These are phyloP conservation scores for Petunia axillaris DNA, from an alignment of 257 asterid species.

Conservation along the genomic window DNA sequence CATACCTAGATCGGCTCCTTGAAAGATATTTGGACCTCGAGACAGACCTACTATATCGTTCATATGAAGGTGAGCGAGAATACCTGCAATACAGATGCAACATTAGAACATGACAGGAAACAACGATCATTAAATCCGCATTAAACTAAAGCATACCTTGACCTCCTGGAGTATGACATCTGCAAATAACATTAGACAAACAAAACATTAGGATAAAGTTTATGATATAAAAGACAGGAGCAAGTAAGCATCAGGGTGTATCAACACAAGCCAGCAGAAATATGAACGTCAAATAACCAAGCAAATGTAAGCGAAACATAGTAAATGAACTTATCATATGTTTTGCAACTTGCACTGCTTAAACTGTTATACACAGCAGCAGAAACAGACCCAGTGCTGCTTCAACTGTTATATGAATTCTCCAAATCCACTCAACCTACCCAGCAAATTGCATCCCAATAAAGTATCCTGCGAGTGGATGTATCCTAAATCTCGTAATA, in stretches of 20 bases:
- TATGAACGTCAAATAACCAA: background rate
- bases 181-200: constrained; percentile 37
- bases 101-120: background rate
- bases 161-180: constrained; percentile 76
- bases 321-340: background rate
- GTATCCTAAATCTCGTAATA: background rate
- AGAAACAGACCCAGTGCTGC: background rate
- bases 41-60: constrained; percentile 51
- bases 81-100: constrained; percentile 38
- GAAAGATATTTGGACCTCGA: constrained; percentile 47
- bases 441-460: background rate
- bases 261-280: background rate
- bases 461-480: background rate
- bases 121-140: too few species aligned
- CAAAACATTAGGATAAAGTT: background rate
- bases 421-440: background rate
- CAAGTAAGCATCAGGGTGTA: background rate
- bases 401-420: background rate
- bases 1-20: constrained; percentile 79
- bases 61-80: constrained; percentile 61
- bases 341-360: background rate
- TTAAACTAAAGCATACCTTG: constrained; percentile 52
- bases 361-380: background rate
- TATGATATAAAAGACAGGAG: background rate
- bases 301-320: background rate